Conservation (phyloP, 2,329 filamentous ascomycete species). For the Arthrinium puccinioides region DNA sequence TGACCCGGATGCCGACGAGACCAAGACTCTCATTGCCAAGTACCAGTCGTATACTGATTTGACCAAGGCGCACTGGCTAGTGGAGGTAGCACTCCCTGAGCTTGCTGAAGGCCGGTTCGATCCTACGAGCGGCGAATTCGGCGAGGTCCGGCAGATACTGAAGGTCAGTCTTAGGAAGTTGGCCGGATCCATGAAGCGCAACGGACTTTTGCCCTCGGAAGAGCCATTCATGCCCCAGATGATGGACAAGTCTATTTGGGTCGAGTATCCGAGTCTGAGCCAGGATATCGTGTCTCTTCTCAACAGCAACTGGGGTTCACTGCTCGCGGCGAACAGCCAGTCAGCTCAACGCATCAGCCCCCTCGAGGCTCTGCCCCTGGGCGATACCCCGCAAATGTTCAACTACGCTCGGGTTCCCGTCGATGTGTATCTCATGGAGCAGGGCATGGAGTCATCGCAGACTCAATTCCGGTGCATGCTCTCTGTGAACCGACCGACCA, state of each 20-base stretch:
- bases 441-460: slow-evolving; percentile 59
- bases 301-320: slow-evolving; percentile 50
- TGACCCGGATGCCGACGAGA: slow-evolving; percentile 45
- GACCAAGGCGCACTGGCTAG: slow-evolving; percentile 82
- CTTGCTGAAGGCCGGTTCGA: slow-evolving; percentile 35
- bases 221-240: slow-evolving; percentile 65
- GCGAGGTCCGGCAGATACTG: slow-evolving; percentile 48
- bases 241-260: slow-evolving; percentile 76
- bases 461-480: slow-evolving; percentile 68
- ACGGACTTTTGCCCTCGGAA: slow-evolving; percentile 67
- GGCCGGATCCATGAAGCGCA: slow-evolving; percentile 75
- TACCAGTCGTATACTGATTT: slow-evolving; percentile 82
- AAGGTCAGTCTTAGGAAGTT: slow-evolving; percentile 64
- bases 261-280: slow-evolving; percentile 67
- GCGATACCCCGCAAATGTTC: slow-evolving; percentile 68
- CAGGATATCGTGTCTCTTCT: slow-evolving; percentile 66
- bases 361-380: slow-evolving; percentile 64
- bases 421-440: slow-evolving; percentile 67
- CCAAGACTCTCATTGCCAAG: slow-evolving; percentile 46
- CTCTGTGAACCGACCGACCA: slow-evolving; percentile 64
- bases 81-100: slow-evolving; percentile 44
- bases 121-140: slow-evolving; percentile 37
- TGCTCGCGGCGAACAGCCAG: slow-evolving; percentile 39
- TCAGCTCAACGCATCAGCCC: slow-evolving; percentile 43
- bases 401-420: slow-evolving; percentile 74